Base-by-base conservation (phyloP, 108 stramenopile species). In the Conticribra weissflogii region DNA sequence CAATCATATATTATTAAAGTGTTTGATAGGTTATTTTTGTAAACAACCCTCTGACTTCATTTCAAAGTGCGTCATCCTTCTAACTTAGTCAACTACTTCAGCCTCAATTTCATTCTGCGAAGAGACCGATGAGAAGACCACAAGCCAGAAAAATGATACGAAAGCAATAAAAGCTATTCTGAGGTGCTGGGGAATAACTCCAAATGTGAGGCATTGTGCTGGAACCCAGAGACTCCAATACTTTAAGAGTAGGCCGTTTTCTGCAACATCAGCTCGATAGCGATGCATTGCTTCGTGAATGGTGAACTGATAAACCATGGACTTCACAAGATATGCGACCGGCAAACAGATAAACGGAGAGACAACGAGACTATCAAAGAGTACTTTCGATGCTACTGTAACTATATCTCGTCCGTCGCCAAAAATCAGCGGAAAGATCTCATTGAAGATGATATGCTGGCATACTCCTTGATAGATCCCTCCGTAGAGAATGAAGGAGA, bases 131-230 rank as follows among this genome's bases (percentile, higher is more conserved):
- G 79, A 80, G n/a, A 84, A 47, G 27, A 84, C 75, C 33, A 84
- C 81, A 50, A 86, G 24, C 85, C 87, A 85, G 59, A 88, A 83
- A 77, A 88, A 88, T 23, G 82, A 83, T 7, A 88, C 76, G n/a
- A 59, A 47, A 1, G 84, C 85, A 45, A 78, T 81, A 22, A 79
- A 79, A 3, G 71, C 74, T 7, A 88, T 72, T 27, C 87, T 76
- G 18, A 79, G 78, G 34, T 84, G 85, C 36, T 73, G 71, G 2
- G 87, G 87, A 45, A 88, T 54, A 2, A 88, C 64, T 7, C 72
- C 49, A 54, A 88, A 88, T 3, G 79, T 83, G n/a, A 88, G 17
- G 27, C 68, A 76, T 56, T 83, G 71, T 0, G 83, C 85, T 2
- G 87, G 87, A 2, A 34, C 59, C 87, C 87, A 88, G 17, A 88